Evolutionary conservation across 305 asterid species (phyloP).

Genomic region (Solanum chacoense): DNA sequence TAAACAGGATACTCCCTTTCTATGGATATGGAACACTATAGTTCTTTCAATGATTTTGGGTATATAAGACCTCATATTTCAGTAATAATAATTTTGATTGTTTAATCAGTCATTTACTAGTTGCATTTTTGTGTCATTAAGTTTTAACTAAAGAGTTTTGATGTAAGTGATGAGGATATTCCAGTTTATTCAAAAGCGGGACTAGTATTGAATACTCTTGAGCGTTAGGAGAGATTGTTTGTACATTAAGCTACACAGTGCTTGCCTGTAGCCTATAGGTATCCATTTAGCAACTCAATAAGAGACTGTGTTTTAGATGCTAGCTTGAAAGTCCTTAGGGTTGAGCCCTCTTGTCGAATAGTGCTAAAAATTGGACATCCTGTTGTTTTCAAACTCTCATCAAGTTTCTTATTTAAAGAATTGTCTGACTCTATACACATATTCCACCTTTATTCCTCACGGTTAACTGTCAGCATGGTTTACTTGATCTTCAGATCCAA

Average conservation of each 20-base stretch:
- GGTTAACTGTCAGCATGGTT: not conserved
- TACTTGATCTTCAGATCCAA: not conserved
- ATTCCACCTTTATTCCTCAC: not conserved
- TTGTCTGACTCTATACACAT: not conserved
- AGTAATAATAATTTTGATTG: not conserved
- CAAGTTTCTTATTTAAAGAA: not conserved
- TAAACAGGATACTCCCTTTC: not conserved
- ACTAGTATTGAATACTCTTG: not conserved
- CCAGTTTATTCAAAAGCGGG: not conserved
- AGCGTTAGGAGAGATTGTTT: not conserved
- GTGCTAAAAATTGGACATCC: not conserved
- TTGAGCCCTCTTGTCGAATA: not conserved
- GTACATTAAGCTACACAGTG: not conserved
- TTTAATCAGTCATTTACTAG: not conserved
- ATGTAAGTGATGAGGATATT: not conserved
- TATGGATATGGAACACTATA: not conserved
- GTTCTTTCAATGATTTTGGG: not conserved
- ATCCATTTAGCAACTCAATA: not conserved
- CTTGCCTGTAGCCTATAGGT: not conserved
- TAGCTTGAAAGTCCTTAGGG: not conserved
- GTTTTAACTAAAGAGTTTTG: not conserved
- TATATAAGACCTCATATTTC: not conserved
- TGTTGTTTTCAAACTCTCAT: not conserved
- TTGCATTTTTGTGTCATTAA: not conserved
- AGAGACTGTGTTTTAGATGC: not conserved